Evolutionary conservation across 768 basidiomycete genomes (phyloP).

Genomic region (Mycena galericulata): DNA sequence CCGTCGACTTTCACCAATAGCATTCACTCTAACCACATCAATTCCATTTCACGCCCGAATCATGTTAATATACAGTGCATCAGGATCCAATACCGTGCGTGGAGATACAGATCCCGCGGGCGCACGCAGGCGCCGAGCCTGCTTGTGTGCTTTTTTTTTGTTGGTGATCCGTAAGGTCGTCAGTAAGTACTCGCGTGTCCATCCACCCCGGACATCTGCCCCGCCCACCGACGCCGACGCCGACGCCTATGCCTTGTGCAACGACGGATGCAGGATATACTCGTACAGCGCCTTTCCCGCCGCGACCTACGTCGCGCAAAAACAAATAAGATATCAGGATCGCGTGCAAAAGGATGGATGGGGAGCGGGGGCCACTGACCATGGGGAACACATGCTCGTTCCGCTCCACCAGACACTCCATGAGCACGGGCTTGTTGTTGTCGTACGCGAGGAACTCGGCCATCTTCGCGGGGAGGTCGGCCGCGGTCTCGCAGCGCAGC

Average conservation of each 20-base stretch:
- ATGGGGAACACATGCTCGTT: slow-evolving; percentile 94
- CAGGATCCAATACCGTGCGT: no score
- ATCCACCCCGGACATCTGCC: no score
- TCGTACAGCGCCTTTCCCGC: slow-evolving; percentile 97
- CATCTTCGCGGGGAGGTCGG: slow-evolving; percentile 94
- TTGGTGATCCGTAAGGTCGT: no score
- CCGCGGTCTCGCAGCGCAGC: slow-evolving; percentile 75
- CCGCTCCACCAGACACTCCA: slow-evolving; percentile 90
- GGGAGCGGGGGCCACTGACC: slow-evolving; percentile 64
- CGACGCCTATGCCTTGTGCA: slow-evolving; percentile 40
- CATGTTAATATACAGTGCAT: no score
- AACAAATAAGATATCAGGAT: no score
- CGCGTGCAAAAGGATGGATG: neutral
- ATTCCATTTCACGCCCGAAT: no score
- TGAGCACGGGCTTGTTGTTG: slow-evolving; percentile 83
- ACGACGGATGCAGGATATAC: slow-evolving; percentile 80
- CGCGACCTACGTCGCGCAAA: slow-evolving; percentile 68
- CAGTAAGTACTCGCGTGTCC: no score
- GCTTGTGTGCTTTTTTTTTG: no score
- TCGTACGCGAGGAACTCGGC: slow-evolving; percentile 99
- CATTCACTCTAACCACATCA: no score
- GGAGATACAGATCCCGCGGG: no score
- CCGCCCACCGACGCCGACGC: neutral
- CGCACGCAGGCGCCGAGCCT: no score
- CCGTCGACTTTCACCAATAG: no score